Base-by-base conservation (phyloP, 1,139 yeast genomes). In the Kurtzmaniella quercitrusa region DNA sequence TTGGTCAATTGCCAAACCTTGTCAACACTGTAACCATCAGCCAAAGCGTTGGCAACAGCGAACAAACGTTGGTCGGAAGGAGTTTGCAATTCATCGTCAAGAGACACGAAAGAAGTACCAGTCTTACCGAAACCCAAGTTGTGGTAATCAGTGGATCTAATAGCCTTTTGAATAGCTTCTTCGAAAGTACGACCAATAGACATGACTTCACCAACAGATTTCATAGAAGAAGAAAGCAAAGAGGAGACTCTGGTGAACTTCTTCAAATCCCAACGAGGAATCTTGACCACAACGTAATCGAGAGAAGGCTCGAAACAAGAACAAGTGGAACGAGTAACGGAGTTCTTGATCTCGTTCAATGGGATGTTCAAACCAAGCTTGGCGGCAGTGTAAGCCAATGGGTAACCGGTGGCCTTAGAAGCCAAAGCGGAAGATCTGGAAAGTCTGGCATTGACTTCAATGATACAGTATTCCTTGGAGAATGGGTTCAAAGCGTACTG, bases 181-280 rank as follows among this genome's bases (percentile, higher is more conserved):
- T 93, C 98, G 56, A 93, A 93, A 14, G 96, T 93, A 68, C 98
- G 81, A 62, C 98, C 98, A 64, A 93, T 90, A 51, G 95, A 80
- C 98, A 93, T 93, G 46, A 93, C 98, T 69, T 93, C 98, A 75
- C 98, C 98, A 49, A 93, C 98, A 53, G 97, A 90, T 70, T 93
- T 93, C 98, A 93, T 93, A 39, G 96, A 83, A 5, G 98, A 91
- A 34, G 95, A 85, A 57, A 93, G 78, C 59, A 85, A 78, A 46
- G 91, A 82, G 42, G 95, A 85, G 43, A 93, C 98, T 65, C 96
- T 81, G 52, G 93, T 88, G 70, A 93, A 93, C 72, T 93, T 93
- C 76, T 88, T 85, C 69, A 93, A 79, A 70, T 93, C 98, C 98
- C 99, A 93, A 75, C 98, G 83, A 66, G 99, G 98, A 67, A 93